These are phyloP conservation scores for Epithemia pelagica DNA, from an alignment of 108 stramenopile genomes.

Conservation along the genomic window DNA sequence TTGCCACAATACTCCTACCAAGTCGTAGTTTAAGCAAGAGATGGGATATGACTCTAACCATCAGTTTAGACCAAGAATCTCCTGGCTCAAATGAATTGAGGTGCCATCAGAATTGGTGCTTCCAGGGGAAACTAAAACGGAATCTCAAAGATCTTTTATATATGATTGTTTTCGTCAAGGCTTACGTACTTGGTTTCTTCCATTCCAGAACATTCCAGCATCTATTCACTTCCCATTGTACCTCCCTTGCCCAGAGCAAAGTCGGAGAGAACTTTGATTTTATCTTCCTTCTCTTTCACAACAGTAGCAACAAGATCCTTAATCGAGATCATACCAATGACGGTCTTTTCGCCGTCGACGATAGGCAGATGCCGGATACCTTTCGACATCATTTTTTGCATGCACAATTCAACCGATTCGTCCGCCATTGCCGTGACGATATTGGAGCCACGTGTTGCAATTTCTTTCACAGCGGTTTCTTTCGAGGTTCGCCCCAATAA, in stretches of 20 bases:
- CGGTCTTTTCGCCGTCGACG: conserved; percentile 57
- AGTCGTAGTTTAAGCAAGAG: too few relatives aligned
- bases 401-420: conserved; percentile 81
- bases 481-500: conserved; percentile 67
- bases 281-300: conserved; percentile 67
- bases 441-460: conserved; percentile 77
- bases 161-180: too few relatives aligned
- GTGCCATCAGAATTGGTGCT: too few relatives aligned
- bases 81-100: too few relatives aligned
- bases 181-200: too few relatives aligned
- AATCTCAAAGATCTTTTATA: too few relatives aligned
- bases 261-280: conserved; percentile 65
- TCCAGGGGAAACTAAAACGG: too few relatives aligned
- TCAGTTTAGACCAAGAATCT: too few relatives aligned
- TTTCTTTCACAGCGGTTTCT: conserved; percentile 75
- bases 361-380: conserved; percentile 91
- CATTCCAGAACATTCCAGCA: too few relatives aligned
- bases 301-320: conserved; percentile 80
- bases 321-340: conserved; percentile 76
- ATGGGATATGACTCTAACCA: too few relatives aligned
- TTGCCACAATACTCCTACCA: too few relatives aligned
- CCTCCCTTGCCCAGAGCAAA: conserved; percentile 85
- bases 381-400: conserved; percentile 86
- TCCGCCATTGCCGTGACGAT: conserved; percentile 70
- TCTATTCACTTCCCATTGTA: conserved; percentile 49